phyloP scores from a whole-genome alignment of 225 moss, liverwort and hornwort species.

The Bryum argenteum region DNA sequence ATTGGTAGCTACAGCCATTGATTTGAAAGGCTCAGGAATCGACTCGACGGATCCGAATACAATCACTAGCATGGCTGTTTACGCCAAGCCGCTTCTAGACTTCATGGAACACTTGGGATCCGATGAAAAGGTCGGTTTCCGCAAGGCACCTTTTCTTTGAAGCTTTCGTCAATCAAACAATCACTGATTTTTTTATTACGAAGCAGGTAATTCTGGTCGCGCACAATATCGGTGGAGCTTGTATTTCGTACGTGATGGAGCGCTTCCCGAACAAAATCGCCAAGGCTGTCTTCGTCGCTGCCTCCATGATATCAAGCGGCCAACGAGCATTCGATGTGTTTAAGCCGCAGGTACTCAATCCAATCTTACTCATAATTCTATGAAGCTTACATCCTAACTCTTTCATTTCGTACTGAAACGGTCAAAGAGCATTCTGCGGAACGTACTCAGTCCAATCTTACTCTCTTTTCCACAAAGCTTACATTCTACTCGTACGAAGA shows the following conservation, averaged over 20 bases:
- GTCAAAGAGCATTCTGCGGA: no score
- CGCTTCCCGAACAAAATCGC: conserved; percentile 50
- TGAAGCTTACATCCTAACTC: no score
- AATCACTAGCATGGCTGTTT: conserved; percentile 69
- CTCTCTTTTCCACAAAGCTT: no score
- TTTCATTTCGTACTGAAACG: no score
- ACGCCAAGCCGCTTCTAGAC: conserved; percentile 77
- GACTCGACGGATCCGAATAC: conserved; percentile 85
- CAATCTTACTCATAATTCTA: no score
- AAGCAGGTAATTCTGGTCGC: conserved; percentile 62
- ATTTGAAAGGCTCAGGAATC: conserved; percentile 89
- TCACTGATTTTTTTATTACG: not conserved
- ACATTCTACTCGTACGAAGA: no score
- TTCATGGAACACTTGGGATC: conserved; percentile 61
- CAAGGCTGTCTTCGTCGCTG: conserved; percentile 62
- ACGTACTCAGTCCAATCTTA: no score
- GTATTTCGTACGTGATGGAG: conserved; percentile 65
- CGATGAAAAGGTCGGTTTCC: conserved; percentile 69
- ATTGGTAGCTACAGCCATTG: conserved; percentile 82
- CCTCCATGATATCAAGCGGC: conserved; percentile 53
- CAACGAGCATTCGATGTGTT: conserved; percentile 94
- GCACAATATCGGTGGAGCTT: conserved; percentile 66
- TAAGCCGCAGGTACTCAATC: conserved; percentile 59
- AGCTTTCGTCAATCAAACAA: no score
- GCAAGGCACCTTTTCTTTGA: not conserved